These are phyloP conservation scores for barrel medic (Medicago truncatula) DNA, from an alignment of 306 rosid species.

Conservation along the genomic window DNA sequence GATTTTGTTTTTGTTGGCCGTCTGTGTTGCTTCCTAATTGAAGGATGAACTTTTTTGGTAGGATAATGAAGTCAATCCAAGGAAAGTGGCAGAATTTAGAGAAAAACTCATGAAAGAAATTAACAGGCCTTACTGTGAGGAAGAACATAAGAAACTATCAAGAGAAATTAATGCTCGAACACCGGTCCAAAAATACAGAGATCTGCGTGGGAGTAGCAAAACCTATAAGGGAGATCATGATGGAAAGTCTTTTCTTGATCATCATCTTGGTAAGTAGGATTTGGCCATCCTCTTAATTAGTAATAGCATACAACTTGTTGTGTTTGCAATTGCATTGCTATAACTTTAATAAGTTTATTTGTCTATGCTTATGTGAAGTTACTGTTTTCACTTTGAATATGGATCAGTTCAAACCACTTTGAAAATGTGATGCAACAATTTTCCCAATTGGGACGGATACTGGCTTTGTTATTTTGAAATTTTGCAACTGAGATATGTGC, in stretches of 20 bases:
- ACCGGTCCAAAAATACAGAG: constrained; percentile 41
- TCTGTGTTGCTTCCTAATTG: constrained; percentile 31
- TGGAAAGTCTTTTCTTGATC: constrained; percentile 41
- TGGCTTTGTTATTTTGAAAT: neutral
- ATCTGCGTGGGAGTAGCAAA: constrained; percentile 37
- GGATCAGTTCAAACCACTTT: neutral
- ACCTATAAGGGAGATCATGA: constrained; percentile 23
- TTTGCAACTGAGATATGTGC: constrained; percentile 23
- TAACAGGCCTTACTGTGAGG: constrained; percentile 44
- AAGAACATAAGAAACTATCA: constrained; percentile 40
- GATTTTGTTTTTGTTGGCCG: constrained; percentile 1
- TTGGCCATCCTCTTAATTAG: constrained; percentile 3
- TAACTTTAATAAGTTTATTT: neutral
- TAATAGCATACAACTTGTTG: neutral
- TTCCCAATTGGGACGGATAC: neutral
- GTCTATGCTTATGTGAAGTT: constrained; percentile 1
- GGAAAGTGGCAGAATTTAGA: constrained; percentile 12
- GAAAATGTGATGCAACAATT: too few species aligned
- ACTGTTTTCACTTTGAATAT: neutral
- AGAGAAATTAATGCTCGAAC: constrained; percentile 25
- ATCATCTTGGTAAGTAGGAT: constrained; percentile 44
- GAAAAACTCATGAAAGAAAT: constrained; percentile 42
- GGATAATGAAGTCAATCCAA: constrained; percentile 8
- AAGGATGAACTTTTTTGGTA: constrained; percentile 33
- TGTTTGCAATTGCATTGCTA: neutral